phyloP scores from a whole-genome alignment of 139 green algal species.

The Tetradesmus lagerheimii region DNA sequence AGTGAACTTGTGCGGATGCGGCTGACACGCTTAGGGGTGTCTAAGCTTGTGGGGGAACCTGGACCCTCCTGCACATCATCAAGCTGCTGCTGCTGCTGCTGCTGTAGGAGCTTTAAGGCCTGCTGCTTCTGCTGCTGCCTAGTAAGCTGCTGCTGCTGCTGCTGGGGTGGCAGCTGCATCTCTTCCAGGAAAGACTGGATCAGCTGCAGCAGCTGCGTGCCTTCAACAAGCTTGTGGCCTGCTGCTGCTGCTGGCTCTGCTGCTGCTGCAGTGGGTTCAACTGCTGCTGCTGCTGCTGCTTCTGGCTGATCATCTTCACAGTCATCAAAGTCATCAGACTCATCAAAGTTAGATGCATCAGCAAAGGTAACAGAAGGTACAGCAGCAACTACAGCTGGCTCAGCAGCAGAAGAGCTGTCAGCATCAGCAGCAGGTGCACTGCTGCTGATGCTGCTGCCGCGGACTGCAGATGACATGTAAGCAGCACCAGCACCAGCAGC shows the following conservation, averaged over 20 bases:
- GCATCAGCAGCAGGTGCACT: background rate
- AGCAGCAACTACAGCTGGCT: background rate
- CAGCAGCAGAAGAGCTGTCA: background rate
- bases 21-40: slow-evolving; percentile 5
- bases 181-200: slow-evolving; percentile 28
- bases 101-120: background rate
- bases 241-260: slow-evolving; percentile 14
- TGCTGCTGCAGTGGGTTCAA: background rate
- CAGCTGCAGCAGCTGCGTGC: slow-evolving; percentile 20
- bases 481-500: background rate
- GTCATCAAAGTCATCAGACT: too few relatives aligned
- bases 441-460: slow-evolving; percentile 5
- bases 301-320: background rate
- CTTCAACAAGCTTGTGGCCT: slow-evolving; percentile 1
- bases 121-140: background rate
- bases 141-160: background rate
- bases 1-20: background rate
- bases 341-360: background rate
- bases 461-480: background rate
- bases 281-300: background rate
- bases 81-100: background rate
- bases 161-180: background rate
- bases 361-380: background rate
- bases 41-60: background rate
- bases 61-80: background rate